Evolutionary conservation across 1,284 basidiomycete genomes (phyloP), one percentile per base, ranked within the genome.

Genomic region (Marasmius fiardii): DNA sequence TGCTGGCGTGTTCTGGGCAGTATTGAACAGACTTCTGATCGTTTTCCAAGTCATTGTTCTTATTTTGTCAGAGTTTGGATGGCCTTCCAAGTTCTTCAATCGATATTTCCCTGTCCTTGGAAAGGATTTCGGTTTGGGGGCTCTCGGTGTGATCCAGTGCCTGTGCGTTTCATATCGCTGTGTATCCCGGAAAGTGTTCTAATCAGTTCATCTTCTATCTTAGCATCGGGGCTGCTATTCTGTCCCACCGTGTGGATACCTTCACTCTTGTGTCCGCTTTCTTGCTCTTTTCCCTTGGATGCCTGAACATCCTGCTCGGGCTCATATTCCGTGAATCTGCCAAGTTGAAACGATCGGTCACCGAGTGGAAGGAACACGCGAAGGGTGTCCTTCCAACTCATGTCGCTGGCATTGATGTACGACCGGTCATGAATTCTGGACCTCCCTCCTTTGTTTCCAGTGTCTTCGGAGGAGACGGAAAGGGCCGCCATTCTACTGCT

Each of bases 231-330:
- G 89, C 90, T 33, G 83, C 86, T 23, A 84, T 95, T 56, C 85
- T 95, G 54, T 91, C 90, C 12, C 91, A 93, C 68, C 88, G 87
- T 71, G 88, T 91, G 59, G 84, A 89, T 64, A 85, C 85, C 63
- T 94, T 95, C 74, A 86, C 92, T 21, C 89, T 94, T 65, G 90
- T 93, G 62, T 80, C 91, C 1, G 90, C 86, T 49, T 95, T 93
- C 81, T 84, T 94, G 74, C 81, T 95, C 59, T 95, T 95, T 74
- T 79, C 90, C 59, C 65, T 94, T 56, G 92, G 90, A 14, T 90
- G 90, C 68, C 69, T 94, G 54, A 92, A 95, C 78, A 85, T 93
- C 61, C 70, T 93, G 56, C 78, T 88, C 55, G 88, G 88, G 33
- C 80, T 90, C 65, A 77, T 87, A 72, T 89, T 85, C 79, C 83